A percentile compares a stretch with the other conserved stretches of the same genome.
Conservation (phyloP, 768 basidiomycete genomes). For the Collybia sp. region DNA sequence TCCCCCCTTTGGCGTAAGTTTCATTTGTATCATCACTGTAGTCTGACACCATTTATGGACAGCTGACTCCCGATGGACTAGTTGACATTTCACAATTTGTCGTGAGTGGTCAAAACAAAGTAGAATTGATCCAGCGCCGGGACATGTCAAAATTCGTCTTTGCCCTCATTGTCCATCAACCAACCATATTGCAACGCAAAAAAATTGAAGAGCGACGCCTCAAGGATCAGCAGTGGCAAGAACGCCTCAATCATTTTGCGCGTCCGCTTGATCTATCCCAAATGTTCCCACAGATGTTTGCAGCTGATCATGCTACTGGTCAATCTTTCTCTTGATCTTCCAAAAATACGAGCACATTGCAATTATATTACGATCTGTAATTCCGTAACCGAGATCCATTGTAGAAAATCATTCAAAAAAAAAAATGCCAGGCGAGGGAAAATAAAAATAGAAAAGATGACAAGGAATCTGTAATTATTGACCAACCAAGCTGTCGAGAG, state of each 20-base stretch:
- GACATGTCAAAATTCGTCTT: slow-evolving; percentile 42
- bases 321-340: too few species aligned
- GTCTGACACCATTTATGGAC: neutral
- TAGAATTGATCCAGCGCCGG: slow-evolving; percentile 36
- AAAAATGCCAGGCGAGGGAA: neutral
- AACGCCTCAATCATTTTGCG: slow-evolving; percentile 30
- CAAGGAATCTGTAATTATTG: slow-evolving; percentile 4
- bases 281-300: too few species aligned
- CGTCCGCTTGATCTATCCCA: slow-evolving; percentile 22
- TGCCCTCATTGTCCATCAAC: slow-evolving; percentile 44
- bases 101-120: slow-evolving; percentile 31
- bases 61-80: slow-evolving; percentile 44
- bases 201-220: slow-evolving; percentile 22
- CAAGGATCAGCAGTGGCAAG: slow-evolving; percentile 35
- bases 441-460: slow-evolving; percentile 3
- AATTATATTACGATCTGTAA: too few species aligned
- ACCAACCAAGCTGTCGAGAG: slow-evolving; percentile 71
- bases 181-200: slow-evolving; percentile 39
- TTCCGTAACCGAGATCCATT: too few species aligned
- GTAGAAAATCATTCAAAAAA: too few species aligned
- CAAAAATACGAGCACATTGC: too few species aligned
- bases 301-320: too few species aligned
- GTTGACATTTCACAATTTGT: slow-evolving; percentile 49
- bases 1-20: slow-evolving; percentile 34
- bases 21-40: too few species aligned